These are phyloP conservation scores for Coelastrella sp. DNA, from an alignment of 139 green algal species.

Conservation along the genomic window DNA sequence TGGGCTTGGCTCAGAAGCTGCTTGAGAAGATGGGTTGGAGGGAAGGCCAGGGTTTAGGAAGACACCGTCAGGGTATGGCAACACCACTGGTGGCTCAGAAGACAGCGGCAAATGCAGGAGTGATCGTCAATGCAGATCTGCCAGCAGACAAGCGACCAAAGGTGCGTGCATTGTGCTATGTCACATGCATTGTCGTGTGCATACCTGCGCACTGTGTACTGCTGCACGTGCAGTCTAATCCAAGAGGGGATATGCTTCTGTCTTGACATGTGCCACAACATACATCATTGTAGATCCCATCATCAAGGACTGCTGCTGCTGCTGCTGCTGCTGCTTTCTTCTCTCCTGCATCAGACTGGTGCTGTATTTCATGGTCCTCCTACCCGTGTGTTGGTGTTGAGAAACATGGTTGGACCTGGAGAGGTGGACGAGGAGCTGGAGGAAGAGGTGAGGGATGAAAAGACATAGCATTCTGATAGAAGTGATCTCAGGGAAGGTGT, in stretches of 20 bases:
- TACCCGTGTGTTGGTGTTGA: conserved; percentile 58
- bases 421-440: conserved; percentile 94
- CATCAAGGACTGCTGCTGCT: conserved; percentile 7
- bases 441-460: conserved; percentile 83
- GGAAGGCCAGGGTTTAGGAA: conserved; percentile 76
- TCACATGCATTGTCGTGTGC: too few species aligned
- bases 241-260: too few species aligned
- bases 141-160: conserved; percentile 13
- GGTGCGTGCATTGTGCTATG: neutral
- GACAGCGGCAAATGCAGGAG: conserved; percentile 69
- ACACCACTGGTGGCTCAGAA: conserved; percentile 89
- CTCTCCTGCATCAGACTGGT: conserved; percentile 15
- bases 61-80: conserved; percentile 84
- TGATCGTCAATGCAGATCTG: conserved; percentile 39
- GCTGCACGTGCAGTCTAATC: too few species aligned
- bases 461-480: too few species aligned
- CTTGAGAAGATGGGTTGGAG: conserved; percentile 98
- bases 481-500: too few species aligned
- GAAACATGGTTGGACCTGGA: conserved; percentile 82
- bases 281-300: too few species aligned
- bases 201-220: too few species aligned
- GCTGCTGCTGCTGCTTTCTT: conserved; percentile 7
- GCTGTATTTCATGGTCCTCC: conserved; percentile 47
- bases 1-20: conserved; percentile 86
- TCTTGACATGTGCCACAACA: too few species aligned